Evolutionary conservation across 495 filamentous ascomycete genomes (phyloP).

Genomic region (Clohesyomyces aquaticus): DNA sequence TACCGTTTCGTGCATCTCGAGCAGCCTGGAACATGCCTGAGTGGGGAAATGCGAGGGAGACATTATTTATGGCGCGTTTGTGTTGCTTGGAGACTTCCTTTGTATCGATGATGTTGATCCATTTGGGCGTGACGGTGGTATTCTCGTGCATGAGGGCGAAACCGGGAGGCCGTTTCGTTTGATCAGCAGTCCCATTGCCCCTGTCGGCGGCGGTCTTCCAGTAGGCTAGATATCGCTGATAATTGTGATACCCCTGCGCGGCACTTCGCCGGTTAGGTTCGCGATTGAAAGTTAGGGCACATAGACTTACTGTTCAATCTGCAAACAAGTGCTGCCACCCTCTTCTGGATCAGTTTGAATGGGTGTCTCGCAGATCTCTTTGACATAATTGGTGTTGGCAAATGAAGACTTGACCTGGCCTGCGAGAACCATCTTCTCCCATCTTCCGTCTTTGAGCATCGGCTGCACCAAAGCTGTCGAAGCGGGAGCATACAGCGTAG

Average conservation of each 20-base stretch:
- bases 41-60: slow-evolving; percentile 75
- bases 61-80: slow-evolving; percentile 66
- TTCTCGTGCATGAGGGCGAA: slow-evolving; percentile 65
- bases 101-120: slow-evolving; percentile 60
- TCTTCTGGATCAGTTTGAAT: slow-evolving; percentile 51
- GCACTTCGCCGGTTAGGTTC: too few species aligned
- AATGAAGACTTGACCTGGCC: slow-evolving; percentile 63
- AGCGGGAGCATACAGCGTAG: slow-evolving; percentile 74
- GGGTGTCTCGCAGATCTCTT: slow-evolving; percentile 61
- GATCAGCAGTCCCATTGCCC: slow-evolving; percentile 48
- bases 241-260: slow-evolving; percentile 62
- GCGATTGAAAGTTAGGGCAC: too few species aligned
- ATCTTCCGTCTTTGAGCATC: slow-evolving; percentile 59
- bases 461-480: slow-evolving; percentile 72
- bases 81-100: slow-evolving; percentile 51
- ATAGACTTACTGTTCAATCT: slow-evolving; percentile 68
- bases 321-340: slow-evolving; percentile 59
- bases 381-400: slow-evolving; percentile 60
- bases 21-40: slow-evolving; percentile 66
- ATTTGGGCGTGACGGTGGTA: slow-evolving; percentile 63
- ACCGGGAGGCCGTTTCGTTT: slow-evolving; percentile 54
- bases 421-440: slow-evolving; percentile 51
- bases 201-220: slow-evolving; percentile 54
- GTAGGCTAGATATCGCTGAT: slow-evolving; percentile 50
- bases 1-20: slow-evolving; percentile 60